phyloP scores from a whole-genome alignment of 2,329 filamentous ascomycete species.

The Monosporascus sp. region DNA sequence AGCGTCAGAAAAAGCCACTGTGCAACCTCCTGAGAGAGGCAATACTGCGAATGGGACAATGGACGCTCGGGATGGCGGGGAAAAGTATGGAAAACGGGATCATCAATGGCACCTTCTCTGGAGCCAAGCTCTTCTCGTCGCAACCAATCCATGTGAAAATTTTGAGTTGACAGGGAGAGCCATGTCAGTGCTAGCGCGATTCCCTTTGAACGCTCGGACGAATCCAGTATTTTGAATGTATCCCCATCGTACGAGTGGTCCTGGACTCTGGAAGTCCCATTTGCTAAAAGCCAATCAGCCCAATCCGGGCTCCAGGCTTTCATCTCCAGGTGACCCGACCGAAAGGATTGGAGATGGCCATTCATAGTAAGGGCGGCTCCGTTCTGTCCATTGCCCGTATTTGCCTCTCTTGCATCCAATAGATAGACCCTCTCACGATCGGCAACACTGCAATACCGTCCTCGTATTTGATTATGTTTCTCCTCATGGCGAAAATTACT shows the following conservation, averaged over 20 bases:
- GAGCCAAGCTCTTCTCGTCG: not conserved
- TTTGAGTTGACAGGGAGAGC: not conserved
- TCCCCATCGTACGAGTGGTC: not conserved
- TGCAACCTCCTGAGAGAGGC: not conserved
- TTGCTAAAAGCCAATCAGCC: not conserved
- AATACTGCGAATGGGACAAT: not conserved
- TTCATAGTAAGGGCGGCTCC: too few relatives aligned
- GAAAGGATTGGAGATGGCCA: not conserved
- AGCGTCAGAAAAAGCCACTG: not conserved
- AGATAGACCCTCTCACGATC: too few relatives aligned
- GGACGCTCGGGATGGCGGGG: not conserved
- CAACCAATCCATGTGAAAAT: not conserved
- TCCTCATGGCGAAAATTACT: too few relatives aligned
- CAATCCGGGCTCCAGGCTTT: not conserved
- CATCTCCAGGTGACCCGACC: not conserved
- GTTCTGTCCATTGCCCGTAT: too few relatives aligned
- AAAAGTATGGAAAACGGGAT: not conserved
- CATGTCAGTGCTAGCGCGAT: not conserved
- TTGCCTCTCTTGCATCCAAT: too few relatives aligned
- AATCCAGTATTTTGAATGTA: not conserved
- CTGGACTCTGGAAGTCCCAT: not conserved
- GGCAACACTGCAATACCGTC: too few relatives aligned
- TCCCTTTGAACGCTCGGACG: not conserved
- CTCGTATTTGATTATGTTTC: too few relatives aligned
- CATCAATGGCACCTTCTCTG: not conserved